Base-by-base conservation (phyloP, 1,139 yeast species). In the Taphrina sp. region DNA sequence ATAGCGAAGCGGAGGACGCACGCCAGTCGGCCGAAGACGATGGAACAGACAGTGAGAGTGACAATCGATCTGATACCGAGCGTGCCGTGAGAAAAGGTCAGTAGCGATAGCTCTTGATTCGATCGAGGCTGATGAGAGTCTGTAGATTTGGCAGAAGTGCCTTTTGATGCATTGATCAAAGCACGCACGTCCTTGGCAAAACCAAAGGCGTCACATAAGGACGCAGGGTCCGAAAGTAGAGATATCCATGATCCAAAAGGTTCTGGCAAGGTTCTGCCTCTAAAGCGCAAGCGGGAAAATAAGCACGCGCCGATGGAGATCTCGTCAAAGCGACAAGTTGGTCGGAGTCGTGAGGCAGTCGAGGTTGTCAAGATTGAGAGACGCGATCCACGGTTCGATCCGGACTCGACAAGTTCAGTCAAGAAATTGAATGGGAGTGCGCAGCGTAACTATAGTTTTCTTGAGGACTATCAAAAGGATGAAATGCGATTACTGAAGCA, bases 331-430 rank as follows among this genome's bases (percentile, higher is more conserved):
- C 44, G 43, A 19, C 60, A 63, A 2, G 65, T 64, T 8, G 52
- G 60, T 8, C 49, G 65, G 24, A 44, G 46, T 20, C 58, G 66
- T 14, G 60, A 63, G 38, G 61, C 63, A 1, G 55, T 62, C 16
- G 63, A 61, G 20, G 60, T 60, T 3, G 56, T 61, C 17, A 60
- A 56, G 37, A 57, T 59, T 16, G 57, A 58, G 12, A 51, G 63
- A 20, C 76, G 80, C 53, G 98, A 92, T 72, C 82, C 94, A 31
- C 76, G 98, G 63, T 92, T 92, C 68, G 96, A 90, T 69, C 54
- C 44, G n/a, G 37, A 39, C 14, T 17, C 22, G 24, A 16, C 41
- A 14, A 22, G 31, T 10, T 31, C n/a, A 10, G 20, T 20, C n/a
- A 20, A 31, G 12, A 79, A 94, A 0, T 89, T 95, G 0, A 80